phyloP scores from a whole-genome alignment of 2,329 filamentous ascomycete genomes.

The Aspergillus glaucus region DNA sequence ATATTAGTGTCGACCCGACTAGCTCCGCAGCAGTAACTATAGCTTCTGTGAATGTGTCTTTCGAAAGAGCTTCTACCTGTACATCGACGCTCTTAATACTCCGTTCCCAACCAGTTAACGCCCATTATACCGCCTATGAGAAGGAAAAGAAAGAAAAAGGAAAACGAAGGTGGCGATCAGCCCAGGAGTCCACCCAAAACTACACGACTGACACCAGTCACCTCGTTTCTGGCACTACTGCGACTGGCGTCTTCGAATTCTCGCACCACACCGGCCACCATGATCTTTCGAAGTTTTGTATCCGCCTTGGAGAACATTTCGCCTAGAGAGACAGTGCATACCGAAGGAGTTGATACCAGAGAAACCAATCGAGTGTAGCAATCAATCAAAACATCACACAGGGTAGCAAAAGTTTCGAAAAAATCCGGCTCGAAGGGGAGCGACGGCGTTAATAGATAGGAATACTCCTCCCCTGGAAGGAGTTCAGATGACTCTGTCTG shows the following conservation, averaged over 20 bases:
- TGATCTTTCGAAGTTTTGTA: conserved; percentile 75
- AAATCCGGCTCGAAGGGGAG: conserved; percentile 96
- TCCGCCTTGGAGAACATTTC: conserved; percentile 91
- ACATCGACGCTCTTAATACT: too few relatives aligned
- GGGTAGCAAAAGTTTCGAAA: conserved; percentile 88
- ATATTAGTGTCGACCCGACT: not conserved
- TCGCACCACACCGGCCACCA: conserved; percentile 77
- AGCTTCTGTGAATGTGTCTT: too few relatives aligned
- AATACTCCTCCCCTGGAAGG: conserved; percentile 78
- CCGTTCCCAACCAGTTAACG: too few relatives aligned
- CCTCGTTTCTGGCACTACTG: conserved; percentile 67
- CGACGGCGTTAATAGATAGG: conserved; percentile 79
- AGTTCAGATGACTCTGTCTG: conserved; percentile 54
- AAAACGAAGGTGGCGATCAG: conserved; percentile 8
- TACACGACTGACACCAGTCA: conserved; percentile 79
- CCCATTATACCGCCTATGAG: not conserved
- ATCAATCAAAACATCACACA: conserved; percentile 93
- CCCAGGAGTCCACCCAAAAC: conserved; percentile 79
- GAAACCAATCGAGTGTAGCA: conserved; percentile 74
- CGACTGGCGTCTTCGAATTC: conserved; percentile 90
- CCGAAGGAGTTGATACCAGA: conserved; percentile 67
- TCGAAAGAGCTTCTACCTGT: too few relatives aligned
- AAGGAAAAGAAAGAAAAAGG: not conserved
- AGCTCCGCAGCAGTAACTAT: too few relatives aligned
- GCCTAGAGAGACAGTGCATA: conserved; percentile 63